phyloP scores from a whole-genome alignment of 208 protist species.

The Lotmaria passim region DNA sequence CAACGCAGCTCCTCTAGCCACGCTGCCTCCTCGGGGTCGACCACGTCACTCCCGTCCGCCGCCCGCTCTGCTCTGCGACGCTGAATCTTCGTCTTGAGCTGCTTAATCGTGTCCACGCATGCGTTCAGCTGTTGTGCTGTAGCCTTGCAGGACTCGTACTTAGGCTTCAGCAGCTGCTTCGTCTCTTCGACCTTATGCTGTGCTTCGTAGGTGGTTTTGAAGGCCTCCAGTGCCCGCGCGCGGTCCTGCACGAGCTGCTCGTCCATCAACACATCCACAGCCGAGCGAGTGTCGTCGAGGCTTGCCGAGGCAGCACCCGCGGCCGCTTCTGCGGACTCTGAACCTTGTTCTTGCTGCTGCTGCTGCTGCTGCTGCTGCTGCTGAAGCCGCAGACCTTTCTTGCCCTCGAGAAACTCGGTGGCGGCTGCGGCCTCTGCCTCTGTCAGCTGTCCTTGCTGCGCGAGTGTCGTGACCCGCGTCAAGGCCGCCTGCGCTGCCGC shows the following conservation, averaged over 20 bases:
- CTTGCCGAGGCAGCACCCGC: neutral
- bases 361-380: constrained; percentile 37
- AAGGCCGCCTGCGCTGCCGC: constrained; percentile 20
- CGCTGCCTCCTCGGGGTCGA: constrained; percentile 53
- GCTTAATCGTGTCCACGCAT: constrained; percentile 73
- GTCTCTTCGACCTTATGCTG: constrained; percentile 75
- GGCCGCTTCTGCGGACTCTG: too few relatives aligned
- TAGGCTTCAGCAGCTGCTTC: constrained; percentile 69
- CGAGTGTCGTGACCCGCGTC: constrained; percentile 34
- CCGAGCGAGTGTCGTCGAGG: constrained; percentile 5
- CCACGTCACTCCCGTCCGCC: constrained; percentile 61
- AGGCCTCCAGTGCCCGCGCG: constrained; percentile 82
- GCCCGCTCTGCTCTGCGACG: constrained; percentile 83
- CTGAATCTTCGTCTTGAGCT: constrained; percentile 74
- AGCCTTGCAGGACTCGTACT: constrained; percentile 74
- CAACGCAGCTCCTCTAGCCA: constrained; percentile 35
- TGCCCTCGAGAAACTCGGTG: constrained; percentile 54
- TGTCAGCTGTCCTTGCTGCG: constrained; percentile 39
- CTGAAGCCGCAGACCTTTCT: constrained; percentile 14
- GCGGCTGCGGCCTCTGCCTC: constrained; percentile 52
- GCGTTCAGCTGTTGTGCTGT: constrained; percentile 72
- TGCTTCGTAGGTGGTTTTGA: constrained; percentile 82
- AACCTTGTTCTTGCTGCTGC: constrained; percentile 12
- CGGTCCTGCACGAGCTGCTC: constrained; percentile 78
- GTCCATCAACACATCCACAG: constrained; percentile 63